Evolutionary conservation across 148 eudicot genomes (phyloP), one percentile per base, ranked within the genome.

Genomic region (Pouteria glomerata): DNA sequence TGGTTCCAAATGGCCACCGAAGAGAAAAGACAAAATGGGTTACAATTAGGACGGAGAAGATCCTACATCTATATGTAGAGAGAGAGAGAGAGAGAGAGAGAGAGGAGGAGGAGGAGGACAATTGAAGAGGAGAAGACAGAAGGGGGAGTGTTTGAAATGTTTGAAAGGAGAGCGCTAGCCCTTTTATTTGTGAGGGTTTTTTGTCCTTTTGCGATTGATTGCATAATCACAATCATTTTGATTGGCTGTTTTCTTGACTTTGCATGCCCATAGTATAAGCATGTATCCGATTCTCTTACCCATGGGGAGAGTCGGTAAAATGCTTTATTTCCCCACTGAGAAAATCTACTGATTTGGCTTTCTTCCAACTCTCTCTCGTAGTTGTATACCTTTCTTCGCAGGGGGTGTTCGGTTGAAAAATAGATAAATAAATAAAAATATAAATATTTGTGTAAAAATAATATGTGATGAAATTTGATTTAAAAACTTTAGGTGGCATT

Each of bases 61-160:
- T 33, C 14, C 8, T 6, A 1, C 1, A 12, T 33, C 21, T 51
- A 33, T 26, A 8, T 19, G 2, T 30, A 1, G 58, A n/a, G 1
- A 30, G 16, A 14, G 29, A 26, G 45, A 14, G n/a, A n/a, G n/a
- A n/a, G n/a, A n/a, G n/a, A n/a, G n/a, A n/a, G n/a, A n/a, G n/a
- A n/a, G n/a, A n/a, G n/a, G n/a, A n/a, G n/a, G n/a, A n/a, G n/a
- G n/a, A n/a, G n/a, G 18, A 24, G 35, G 7, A 1, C 2, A 4
- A 14, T 0, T 3, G 18, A 30, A 3, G 10, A 44, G 23, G 35
- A 41, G 33, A 30, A 27, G 33, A 53, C 21, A 35, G n/a, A n/a
- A n/a, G 48, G 1, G 63, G 37, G 63, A 35, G 57, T 24, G 73
- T 70, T 70, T 70, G 73, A 70, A 70, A 70, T 70, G 73, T 56